These are phyloP conservation scores for Colletotrichum sansevieriae DNA, from an alignment of 2,329 filamentous ascomycete species.

Conservation along the genomic window DNA sequence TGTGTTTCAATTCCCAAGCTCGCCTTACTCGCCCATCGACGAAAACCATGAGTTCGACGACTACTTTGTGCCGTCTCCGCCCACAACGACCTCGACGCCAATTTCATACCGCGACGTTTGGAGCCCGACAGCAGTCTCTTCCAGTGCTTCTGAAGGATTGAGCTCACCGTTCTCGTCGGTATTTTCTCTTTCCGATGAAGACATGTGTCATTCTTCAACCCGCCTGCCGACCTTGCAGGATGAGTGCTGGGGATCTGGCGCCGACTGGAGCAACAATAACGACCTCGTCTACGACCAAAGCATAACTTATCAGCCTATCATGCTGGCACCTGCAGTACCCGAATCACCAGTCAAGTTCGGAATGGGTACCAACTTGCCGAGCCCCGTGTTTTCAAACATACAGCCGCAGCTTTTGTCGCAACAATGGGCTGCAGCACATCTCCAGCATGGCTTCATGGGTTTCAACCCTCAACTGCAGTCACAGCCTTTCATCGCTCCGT, in stretches of 20 bases:
- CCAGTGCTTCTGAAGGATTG: neutral
- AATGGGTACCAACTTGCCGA: neutral
- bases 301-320: neutral
- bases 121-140: neutral
- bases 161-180: neutral
- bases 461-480: neutral
- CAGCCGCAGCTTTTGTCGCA: neutral
- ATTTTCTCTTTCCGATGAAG: neutral
- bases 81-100: neutral
- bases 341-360: neutral
- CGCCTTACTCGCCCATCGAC: neutral
- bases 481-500: neutral
- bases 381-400: neutral
- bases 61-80: neutral
- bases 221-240: too few relatives aligned
- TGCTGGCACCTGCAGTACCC: neutral
- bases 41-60: neutral
- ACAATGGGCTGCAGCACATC: neutral
- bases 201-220: neutral
- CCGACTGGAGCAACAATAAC: neutral
- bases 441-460: neutral
- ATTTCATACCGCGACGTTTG: slow-evolving; percentile 6
- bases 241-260: neutral
- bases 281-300: neutral
- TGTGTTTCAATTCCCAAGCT: neutral